Evolutionary conservation across 805 yeast genomes (phyloP).

Genomic region (Myxozyma monticola): DNA sequence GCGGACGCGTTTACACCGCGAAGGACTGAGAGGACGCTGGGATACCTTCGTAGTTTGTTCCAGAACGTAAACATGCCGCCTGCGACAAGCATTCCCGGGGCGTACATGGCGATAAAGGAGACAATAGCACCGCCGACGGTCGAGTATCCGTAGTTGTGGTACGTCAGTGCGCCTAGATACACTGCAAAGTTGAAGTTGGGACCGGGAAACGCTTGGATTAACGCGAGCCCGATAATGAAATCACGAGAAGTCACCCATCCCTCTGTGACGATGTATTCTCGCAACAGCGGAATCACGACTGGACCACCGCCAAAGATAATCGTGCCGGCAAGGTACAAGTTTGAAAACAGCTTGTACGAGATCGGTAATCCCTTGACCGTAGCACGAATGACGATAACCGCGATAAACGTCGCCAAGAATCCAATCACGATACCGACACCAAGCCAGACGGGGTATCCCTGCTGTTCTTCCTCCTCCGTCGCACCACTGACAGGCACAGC

Average conservation of each 20-base stretch:
- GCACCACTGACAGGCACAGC: slow-evolving; percentile 7
- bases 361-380: slow-evolving; percentile 11
- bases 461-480: slow-evolving; percentile 2
- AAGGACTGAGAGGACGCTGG: slow-evolving; percentile 12
- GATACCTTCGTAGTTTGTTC: slow-evolving; percentile 23
- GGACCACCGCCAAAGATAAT: slow-evolving; percentile 30
- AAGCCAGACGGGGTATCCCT: slow-evolving; percentile 15
- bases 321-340: slow-evolving; percentile 26
- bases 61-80: slow-evolving; percentile 30
- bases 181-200: slow-evolving; percentile 28
- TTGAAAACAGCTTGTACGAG: slow-evolving; percentile 18
- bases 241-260: slow-evolving; percentile 28
- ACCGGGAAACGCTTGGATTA: slow-evolving; percentile 28
- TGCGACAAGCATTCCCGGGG: slow-evolving; percentile 27
- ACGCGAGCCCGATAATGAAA: slow-evolving; percentile 25
- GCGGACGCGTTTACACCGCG: slow-evolving; percentile 29
- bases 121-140: slow-evolving; percentile 17
- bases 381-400: slow-evolving; percentile 23
- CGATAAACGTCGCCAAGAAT: slow-evolving; percentile 15
- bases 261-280: slow-evolving; percentile 24
- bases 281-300: slow-evolving; percentile 27
- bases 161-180: slow-evolving; percentile 27
- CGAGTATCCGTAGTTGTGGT: slow-evolving; percentile 19
- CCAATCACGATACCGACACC: slow-evolving; percentile 16
- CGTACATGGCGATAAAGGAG: slow-evolving; percentile 23